Base-by-base conservation (phyloP, 768 basidiomycete species). In the Paxillus rubicundulus region DNA sequence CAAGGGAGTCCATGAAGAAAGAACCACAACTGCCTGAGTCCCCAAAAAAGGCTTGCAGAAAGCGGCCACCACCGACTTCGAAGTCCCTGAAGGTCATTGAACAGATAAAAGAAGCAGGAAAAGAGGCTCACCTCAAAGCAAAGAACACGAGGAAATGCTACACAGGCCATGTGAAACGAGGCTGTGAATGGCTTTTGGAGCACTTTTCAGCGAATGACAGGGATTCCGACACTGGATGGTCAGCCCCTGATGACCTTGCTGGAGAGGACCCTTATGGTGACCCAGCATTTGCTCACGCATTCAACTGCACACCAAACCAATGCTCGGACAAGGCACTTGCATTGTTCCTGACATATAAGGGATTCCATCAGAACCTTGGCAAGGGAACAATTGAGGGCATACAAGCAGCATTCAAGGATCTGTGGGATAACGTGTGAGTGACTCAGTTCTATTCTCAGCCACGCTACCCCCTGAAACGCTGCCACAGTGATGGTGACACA, bases 401-500 rank as follows among this genome's bases (percentile, higher is more conserved):
- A 9, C 18, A 12, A 5, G 40, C 33, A 2, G 49, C 49, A 21
- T 50, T 50, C 27, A 50, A 50, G 16, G 34, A 28, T 16, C 21
- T 50, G 49, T 50, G 49, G 42, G 49, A 50, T 24, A 10, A 38
- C 20, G 17, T 36, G 32, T 34, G 7, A 45, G 42, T 17, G 6
- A 12, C 27, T 24, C 9, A 6, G 24, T 2, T 16, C 12, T 4
- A 13, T 28, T 9, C 24, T 48, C n/a, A 2, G 32, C 9, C 18
- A 42, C n/a, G 16, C n/a, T 38, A 14, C n/a, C 43, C 43, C 33
- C 12, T 45, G 43, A 32, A 48, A 38, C 18, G 8, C 18, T 12
- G 5, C 17, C 9, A 37, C 10, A 64, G 64, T 34, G 58, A 53
- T 36, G 52, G 61, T 24, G 57, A 60, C 21, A 60, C 52, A 27